phyloP scores from a whole-genome alignment of 164 flowering plant species.

The Vitis amurensis region DNA sequence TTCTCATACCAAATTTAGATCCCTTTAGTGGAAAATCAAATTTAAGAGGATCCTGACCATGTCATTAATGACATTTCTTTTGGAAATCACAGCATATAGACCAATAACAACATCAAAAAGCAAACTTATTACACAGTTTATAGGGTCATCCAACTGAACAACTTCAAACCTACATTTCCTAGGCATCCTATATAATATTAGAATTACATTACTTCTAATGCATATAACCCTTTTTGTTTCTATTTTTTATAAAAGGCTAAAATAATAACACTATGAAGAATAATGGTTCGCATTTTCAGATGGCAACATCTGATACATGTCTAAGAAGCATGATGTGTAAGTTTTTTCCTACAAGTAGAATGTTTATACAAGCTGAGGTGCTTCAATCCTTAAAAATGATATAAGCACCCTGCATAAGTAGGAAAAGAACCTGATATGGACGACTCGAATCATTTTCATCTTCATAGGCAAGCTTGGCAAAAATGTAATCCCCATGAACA shows the following conservation, averaged over 20 bases:
- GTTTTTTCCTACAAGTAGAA: neutral
- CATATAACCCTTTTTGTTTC: neutral
- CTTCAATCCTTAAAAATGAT: neutral
- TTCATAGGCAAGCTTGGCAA: slow-evolving; percentile 44
- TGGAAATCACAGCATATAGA: slow-evolving; percentile 2
- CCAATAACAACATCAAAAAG: neutral
- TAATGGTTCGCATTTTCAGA: neutral
- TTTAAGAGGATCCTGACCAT: neutral
- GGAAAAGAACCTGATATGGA: slow-evolving; percentile 54
- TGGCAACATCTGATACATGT: neutral
- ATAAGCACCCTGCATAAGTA: neutral
- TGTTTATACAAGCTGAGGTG: neutral
- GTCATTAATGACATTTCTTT: neutral
- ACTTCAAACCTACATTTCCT: too few species aligned
- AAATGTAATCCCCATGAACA: slow-evolving; percentile 69
- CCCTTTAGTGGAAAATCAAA: neutral
- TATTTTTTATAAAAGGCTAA: neutral
- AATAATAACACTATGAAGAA: neutral
- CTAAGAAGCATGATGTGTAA: neutral
- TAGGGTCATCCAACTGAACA: too few species aligned
- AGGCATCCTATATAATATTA: too few species aligned
- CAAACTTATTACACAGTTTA: neutral
- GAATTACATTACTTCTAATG: neutral
- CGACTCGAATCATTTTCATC: slow-evolving; percentile 16
- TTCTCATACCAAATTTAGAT: neutral